A percentile compares a stretch with the other conserved stretches of the same genome.
These are phyloP conservation scores for Penicillium dipodomyicola DNA, from an alignment of 495 filamentous ascomycete species.

Conservation along the genomic window DNA sequence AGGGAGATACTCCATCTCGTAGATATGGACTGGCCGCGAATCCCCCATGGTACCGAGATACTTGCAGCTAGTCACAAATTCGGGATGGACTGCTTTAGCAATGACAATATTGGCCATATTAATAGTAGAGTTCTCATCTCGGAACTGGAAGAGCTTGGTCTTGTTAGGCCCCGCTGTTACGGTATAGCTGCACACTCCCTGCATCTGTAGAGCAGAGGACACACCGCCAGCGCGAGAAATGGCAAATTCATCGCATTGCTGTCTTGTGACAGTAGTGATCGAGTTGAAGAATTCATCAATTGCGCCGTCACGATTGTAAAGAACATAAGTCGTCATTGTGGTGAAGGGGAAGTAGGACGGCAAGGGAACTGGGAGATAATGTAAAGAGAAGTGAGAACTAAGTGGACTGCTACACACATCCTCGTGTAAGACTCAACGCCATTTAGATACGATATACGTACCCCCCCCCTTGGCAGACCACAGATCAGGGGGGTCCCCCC, in stretches of 20 bases:
- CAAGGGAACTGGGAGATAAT: not conserved
- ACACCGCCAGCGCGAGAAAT: slow-evolving; percentile 12
- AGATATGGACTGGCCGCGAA: slow-evolving; percentile 16
- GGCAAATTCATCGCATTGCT: slow-evolving; percentile 15
- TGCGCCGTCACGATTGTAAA: slow-evolving; percentile 12
- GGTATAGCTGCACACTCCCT: slow-evolving; percentile 31
- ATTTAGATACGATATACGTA: no score
- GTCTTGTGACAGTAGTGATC: slow-evolving; percentile 14
- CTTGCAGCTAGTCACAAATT: slow-evolving; percentile 18
- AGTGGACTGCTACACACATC: no score
- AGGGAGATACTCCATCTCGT: slow-evolving; percentile 22
- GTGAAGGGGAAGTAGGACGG: not conserved
- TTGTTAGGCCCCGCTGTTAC: slow-evolving; percentile 21
- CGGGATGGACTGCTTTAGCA: slow-evolving; percentile 13
- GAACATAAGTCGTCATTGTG: slow-evolving; percentile 14
- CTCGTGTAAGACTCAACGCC: no score
- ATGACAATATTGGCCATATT: slow-evolving; percentile 12
- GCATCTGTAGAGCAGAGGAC: slow-evolving; percentile 14
- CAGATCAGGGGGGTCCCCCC: no score
- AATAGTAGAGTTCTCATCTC: slow-evolving; percentile 14
- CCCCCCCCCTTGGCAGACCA: no score
- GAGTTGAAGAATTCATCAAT: slow-evolving; percentile 15
- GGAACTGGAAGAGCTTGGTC: slow-evolving; percentile 25
- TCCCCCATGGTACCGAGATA: slow-evolving; percentile 18
- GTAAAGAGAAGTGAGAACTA: slow-evolving; percentile 9